Percentiles rank a stretch among this genome's conserved stretches.
Conservation (phyloP, 129 eudicot species). For the Silybum marianum region DNA sequence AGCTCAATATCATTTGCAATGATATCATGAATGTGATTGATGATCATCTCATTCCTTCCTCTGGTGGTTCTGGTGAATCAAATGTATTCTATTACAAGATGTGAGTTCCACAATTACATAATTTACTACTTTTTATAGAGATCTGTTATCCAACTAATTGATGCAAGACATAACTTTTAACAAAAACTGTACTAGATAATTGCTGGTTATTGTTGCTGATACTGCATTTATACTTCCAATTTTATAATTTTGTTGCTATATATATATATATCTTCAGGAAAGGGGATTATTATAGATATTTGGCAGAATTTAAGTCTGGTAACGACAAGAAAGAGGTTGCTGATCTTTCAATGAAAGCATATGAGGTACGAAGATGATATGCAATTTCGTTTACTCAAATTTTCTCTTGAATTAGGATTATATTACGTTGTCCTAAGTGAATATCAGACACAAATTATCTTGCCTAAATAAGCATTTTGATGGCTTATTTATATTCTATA, state of each 20-base stretch:
- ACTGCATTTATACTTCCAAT: not conserved
- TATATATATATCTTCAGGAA: slow-evolving; percentile 37
- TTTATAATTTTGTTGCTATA: not conserved
- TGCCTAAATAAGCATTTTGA: not conserved
- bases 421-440: not conserved
- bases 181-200: not conserved
- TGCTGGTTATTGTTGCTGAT: slow-evolving; percentile 1
- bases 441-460: not conserved
- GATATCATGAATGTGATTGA: slow-evolving; percentile 64
- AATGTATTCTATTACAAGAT: slow-evolving; percentile 64
- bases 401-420: not conserved
- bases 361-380: slow-evolving; percentile 42
- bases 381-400: not conserved
- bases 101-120: slow-evolving; percentile 36
- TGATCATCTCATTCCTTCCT: slow-evolving; percentile 69
- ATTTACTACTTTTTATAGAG: not conserved
- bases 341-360: slow-evolving; percentile 65
- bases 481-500: not conserved
- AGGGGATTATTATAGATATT: slow-evolving; percentile 64
- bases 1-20: slow-evolving; percentile 57
- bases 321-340: slow-evolving; percentile 64
- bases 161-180: not conserved
- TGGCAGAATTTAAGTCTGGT: slow-evolving; percentile 63
- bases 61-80: slow-evolving; percentile 53
- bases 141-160: slow-evolving; percentile 5